These are phyloP conservation scores for Rutstroemia sp. DNA, from an alignment of 2,329 filamentous ascomycete species.

Conservation along the genomic window DNA sequence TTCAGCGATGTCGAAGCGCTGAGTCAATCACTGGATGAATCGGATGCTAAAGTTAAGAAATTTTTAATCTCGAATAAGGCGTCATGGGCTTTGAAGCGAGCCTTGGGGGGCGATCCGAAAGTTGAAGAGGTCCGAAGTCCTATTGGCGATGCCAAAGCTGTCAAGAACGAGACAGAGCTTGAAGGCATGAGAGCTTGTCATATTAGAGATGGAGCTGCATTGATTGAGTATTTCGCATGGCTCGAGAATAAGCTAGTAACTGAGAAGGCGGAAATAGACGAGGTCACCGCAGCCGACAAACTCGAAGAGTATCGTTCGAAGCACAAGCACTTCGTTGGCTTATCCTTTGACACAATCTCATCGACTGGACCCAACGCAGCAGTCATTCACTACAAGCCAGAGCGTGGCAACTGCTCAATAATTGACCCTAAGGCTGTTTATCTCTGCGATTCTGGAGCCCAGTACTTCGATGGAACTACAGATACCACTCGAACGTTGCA, in stretches of 20 bases:
- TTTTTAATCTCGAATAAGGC: conserved; percentile 82
- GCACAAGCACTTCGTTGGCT: conserved; percentile 70
- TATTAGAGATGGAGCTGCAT: conserved; percentile 82
- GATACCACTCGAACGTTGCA: conserved; percentile 92
- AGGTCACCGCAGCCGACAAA: conserved; percentile 88
- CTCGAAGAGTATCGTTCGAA: conserved; percentile 67
- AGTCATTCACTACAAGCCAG: conserved; percentile 91
- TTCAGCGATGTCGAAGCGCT: conserved; percentile 70
- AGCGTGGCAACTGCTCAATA: conserved; percentile 69
- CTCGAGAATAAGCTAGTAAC: conserved; percentile 78
- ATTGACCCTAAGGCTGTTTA: conserved; percentile 86
- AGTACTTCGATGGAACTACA: conserved; percentile 91
- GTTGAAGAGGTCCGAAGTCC: conserved; percentile 86
- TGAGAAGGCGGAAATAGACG: conserved; percentile 69
- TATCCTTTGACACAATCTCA: conserved; percentile 94
- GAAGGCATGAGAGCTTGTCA: conserved; percentile 93
- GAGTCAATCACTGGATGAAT: conserved; percentile 37
- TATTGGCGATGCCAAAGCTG: conserved; percentile 81
- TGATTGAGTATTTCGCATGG: conserved; percentile 94
- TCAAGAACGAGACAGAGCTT: conserved; percentile 87
- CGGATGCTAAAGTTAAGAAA: conserved; percentile 41
- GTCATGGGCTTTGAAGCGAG: conserved; percentile 86
- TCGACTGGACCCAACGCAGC: conserved; percentile 80
- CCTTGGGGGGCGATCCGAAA: conserved; percentile 75
- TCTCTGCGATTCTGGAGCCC: conserved; percentile 94